Evolutionary conservation across 2,329 filamentous ascomycete genomes (phyloP), one percentile per base, ranked within the genome.

Genomic region (Pseudomassariella vexata): DNA sequence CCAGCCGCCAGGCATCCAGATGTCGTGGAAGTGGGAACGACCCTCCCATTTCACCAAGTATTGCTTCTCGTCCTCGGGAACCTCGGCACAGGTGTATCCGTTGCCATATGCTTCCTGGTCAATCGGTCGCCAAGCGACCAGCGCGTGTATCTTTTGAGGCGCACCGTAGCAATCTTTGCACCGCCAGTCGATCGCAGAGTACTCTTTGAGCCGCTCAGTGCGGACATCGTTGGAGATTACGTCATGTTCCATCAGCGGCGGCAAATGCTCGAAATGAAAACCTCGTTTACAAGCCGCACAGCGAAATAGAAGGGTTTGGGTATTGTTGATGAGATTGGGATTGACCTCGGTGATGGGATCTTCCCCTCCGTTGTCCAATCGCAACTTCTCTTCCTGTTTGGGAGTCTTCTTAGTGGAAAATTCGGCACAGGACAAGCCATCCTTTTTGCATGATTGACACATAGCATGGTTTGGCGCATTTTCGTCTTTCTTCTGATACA

Each of bases 1-100:
- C 92, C 92, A 98, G 11, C 82, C 71, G 9, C 90, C 92, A 8
- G 87, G 78, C 70, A 87, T 84, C 92, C 94, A 98, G 6, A 68
- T 70, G 32, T 85, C 86, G 42, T 85, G 81, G 41, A 80, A 82
- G 49, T 95, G 94, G 0, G 90, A 95, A 35, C 76, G 70, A 0
- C 69, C 67, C 26, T 83, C 78, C 86, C 89, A 96, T 53, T 92
- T 95, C 46, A 98, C 63, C 3, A 98, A 72, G 49, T 96, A 98
- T 45, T 95, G 87, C 43, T 89, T 89, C n/a, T 84, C 69, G 34
- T 87, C 82, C 49, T 92, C 82, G 9, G 62, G 57, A n/a, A 85
- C 61, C 32, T 73, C 61, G 18, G 76, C 61, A 28, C 69, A 67
- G 2, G 64, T 61, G 32, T 69, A 63, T 2, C 70, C 74, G 4